Base-by-base conservation (phyloP, 371 early-diverging fungal genomes). In the Mortierella sp. region DNA sequence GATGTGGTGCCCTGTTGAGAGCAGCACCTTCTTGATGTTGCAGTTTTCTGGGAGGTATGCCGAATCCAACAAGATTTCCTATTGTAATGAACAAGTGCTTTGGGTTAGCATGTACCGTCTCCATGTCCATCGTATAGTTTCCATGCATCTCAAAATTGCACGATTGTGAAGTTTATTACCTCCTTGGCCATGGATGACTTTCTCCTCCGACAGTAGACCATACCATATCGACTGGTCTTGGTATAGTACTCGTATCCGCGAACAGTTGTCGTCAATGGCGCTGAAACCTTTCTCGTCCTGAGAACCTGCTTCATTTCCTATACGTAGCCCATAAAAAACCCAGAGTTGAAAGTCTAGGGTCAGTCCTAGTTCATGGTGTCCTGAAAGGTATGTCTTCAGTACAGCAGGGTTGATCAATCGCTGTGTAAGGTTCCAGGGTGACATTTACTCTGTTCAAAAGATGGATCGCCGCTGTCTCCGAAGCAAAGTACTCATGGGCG, bases 231-330 rank as follows among this genome's bases (percentile, higher is more conserved):
- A 48, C 91, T 91, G 24, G 90, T 90, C n/a, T 88, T 89, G 11
- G 92, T 90, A 71, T 93, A 93, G 75, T 93, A 93, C 46, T 93
- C 94, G 34, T 90, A 93, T 24, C 92, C 94, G 72, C 91, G 82
- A 0, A 90, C 89, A 5, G 86, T 73, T 14, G 92, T 92, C 37
- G 89, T 90, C 46, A 93, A 72, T 4, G 94, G 92, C 2, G 91
- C 89, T 37, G 90, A 57, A 28, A 80, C 73, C 55, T 83, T 89
- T 43, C 86, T 88, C 19, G 90, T 89, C 71, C 90, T 80, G 31
- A 93, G 76, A 43, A 89, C 88, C 50, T 88, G 87, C 77, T 89
- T 91, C 93, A 93, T 92, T 76, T 93, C 94, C 89, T 87, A 57
- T 79, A 34, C 31, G 5, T 40, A 40, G 14, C 2, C 50, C 50